Base-by-base conservation (phyloP, 768 basidiomycete genomes). In the Lactarius hatsudake region DNA sequence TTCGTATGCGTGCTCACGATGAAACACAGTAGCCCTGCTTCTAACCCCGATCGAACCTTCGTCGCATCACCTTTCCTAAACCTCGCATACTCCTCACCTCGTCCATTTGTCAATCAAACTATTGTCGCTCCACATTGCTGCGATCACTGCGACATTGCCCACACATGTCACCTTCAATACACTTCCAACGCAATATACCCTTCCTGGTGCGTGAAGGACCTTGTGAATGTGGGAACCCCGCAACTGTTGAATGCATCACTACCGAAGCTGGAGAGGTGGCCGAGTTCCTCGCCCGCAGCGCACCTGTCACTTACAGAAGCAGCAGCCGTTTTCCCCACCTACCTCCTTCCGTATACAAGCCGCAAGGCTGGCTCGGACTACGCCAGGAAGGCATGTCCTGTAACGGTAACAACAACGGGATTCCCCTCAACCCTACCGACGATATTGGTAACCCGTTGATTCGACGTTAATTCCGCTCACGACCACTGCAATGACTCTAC, bases 31-130 rank as follows among this genome's bases (percentile, higher is more conserved):
- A 26, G 56, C 30, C 26, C 34, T 28, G 28, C 42, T 10, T 38
- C 63, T 64, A 40, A 28, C 42, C 6, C n/a, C 36, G 62, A 68
- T 68, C 59, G 62, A 38, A 45, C 20, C 7, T 34, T 56, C 53
- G 26, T 55, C n/a, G 26, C 34, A 38, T 59, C 32, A 26, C 57
- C 58, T 59, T 63, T 28, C 48, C 28, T 15, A 5, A 30, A 63
- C 62, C 66, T 67, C 58, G 53, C 58, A 36, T 68, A n/a, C 51
- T 60, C 59, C 67, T 64, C 28, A 34, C 59, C 34, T 63, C 36
- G 9, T 40, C 48, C 51, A 53, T 53, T 63, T 42, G 48, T 32
- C 42, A 34, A 62, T 15, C 43, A 28, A 34, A n/a, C 32, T 28
- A 15, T n/a, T 42, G 12, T 34, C 28, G 5, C 42, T 63, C 56